Evolutionary conservation across 2,329 filamentous ascomycete genomes (phyloP), one percentile per base, ranked within the genome.

Genomic region (Trichoderma pleuroti): DNA sequence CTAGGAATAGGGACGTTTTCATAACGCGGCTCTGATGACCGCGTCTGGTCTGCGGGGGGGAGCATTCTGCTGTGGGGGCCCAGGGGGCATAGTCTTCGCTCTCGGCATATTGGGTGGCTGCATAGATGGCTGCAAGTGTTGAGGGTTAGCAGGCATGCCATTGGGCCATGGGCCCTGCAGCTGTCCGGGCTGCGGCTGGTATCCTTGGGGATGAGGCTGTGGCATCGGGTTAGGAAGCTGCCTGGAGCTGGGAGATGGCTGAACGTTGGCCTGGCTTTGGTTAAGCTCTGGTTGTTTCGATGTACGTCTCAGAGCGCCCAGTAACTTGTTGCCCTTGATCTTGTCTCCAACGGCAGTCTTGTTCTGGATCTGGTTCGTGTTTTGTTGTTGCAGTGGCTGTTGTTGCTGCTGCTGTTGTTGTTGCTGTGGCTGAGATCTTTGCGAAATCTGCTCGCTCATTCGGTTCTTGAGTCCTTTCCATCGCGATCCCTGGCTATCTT

Each of bases 1-100:
- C 72, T 74, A 0, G 82, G 82, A 42, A 83, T 82, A 1, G 82
- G 80, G 1, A 83, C 79, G 14, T 75, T 74, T 4, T 75, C 80
- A 46, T 83, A 83, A 32, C 76, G 76, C 14, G 77, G 81, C 59
- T 82, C 81, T 5, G 68, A 64, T 8, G 65, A 59, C 18, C 70
- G 61, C 4, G 30, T 36, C 10, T 32, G 49, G 10, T 21, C 18
- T 28, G n/a, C 59, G 56, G n/a, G 57, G 57, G 12, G 67, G 57
- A 5, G 32, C 42, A 21, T n/a, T 62, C 36, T 64, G 54, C 11
- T 62, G 57, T 12, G 60, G 18, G 34, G 60, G 14, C 7, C 34
- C 60, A 26, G 49, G 30, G 32, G 62, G 34, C 63, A 71, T 42
- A 21, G 65, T 57, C 62, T 68, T 42, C 10, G 16, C 18, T 36